Evolutionary conservation across 164 flowering plant genomes (phyloP).

Genomic region (Akebia trifoliata): DNA sequence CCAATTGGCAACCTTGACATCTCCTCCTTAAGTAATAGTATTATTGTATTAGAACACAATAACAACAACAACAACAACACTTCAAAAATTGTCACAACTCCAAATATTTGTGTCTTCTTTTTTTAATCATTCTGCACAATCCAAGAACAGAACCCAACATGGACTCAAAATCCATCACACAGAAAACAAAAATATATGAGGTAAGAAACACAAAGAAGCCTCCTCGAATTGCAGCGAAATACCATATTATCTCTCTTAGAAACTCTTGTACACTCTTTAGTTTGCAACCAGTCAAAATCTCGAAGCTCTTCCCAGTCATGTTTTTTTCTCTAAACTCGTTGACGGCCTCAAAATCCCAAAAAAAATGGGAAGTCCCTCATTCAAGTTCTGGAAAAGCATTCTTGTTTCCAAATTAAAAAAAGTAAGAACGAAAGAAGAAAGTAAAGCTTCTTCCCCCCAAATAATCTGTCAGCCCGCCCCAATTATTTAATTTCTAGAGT

Average conservation of each 20-base stretch:
- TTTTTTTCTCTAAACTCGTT: constrained; percentile 5
- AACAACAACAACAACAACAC: no score
- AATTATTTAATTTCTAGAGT: no score
- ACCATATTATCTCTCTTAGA: constrained; percentile 8
- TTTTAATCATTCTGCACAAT: not conserved
- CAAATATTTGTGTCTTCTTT: no score
- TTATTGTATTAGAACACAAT: no score
- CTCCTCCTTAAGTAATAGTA: no score
- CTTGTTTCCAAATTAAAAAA: constrained; percentile 19
- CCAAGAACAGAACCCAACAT: constrained; percentile 8
- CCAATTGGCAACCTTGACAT: no score
- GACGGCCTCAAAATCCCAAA: constrained; percentile 8
- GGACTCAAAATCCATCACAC: not conserved
- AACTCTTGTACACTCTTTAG: constrained; percentile 23
- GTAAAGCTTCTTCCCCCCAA: no score
- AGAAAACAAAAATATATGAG: not conserved
- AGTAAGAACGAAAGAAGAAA: not conserved
- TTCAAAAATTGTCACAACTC: no score
- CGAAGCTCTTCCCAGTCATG: constrained; percentile 9
- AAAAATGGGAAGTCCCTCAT: not conserved
- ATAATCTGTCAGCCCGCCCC: no score
- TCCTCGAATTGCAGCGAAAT: constrained; percentile 11
- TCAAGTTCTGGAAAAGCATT: not conserved
- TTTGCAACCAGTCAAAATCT: constrained; percentile 7
- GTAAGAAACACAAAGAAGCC: constrained; percentile 12